A percentile compares a stretch with the other conserved stretches of the same genome.
Evolutionary conservation across 1,284 basidiomycete genomes (phyloP).

Genomic region (Entoloma clypeatum): DNA sequence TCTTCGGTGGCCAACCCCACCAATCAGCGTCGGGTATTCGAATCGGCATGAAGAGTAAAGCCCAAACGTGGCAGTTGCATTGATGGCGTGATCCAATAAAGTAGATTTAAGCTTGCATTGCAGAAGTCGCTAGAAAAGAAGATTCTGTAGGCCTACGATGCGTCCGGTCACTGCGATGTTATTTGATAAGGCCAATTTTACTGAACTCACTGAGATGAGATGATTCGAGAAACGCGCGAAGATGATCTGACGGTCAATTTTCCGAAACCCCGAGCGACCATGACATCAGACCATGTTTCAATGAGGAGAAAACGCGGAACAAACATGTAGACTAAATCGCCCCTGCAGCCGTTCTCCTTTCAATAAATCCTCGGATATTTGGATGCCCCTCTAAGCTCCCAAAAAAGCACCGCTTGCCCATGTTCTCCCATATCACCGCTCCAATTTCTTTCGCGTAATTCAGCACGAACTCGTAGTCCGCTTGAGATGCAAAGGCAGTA

Average conservation of each 20-base stretch:
- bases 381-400: conserved; percentile 76
- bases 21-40: conserved; percentile 5
- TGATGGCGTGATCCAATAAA: background rate
- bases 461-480: conserved; percentile 84
- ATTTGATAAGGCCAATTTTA: too few relatives aligned
- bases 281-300: too few relatives aligned
- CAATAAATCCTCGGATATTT: conserved; percentile 77
- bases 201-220: too few relatives aligned
- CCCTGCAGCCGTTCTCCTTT: conserved; percentile 48
- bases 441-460: conserved; percentile 82
- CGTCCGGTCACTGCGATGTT: background rate
- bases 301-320: too few relatives aligned
- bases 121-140: conserved; percentile 1
- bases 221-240: too few relatives aligned
- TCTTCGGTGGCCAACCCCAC: background rate
- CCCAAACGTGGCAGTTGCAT: background rate
- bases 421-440: conserved; percentile 78
- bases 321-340: conserved; percentile 15
- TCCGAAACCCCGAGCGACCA: too few relatives aligned
- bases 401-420: conserved; percentile 75
- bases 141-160: background rate
- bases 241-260: too few relatives aligned
- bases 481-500: conserved; percentile 80
- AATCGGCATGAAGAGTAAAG: background rate
- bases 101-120: too few relatives aligned